Conservation (phyloP, 1,139 yeast species). For the Geotrichum citri-aurantii region DNA sequence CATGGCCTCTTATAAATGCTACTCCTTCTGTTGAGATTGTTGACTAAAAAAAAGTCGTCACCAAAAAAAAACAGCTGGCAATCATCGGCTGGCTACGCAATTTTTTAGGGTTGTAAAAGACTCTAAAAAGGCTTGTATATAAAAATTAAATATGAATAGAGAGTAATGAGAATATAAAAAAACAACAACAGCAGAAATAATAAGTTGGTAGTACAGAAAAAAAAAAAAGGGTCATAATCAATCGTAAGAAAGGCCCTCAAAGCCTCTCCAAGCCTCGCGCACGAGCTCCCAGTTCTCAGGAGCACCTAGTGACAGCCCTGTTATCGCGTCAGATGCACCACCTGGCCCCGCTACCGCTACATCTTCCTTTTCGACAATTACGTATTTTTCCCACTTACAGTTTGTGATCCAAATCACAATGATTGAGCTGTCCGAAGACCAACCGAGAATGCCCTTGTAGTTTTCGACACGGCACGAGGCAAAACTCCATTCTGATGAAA, state of each 20-base stretch:
- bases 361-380: constrained; percentile 48
- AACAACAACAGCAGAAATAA: background rate
- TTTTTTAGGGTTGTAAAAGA: too few species aligned
- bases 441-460: constrained; percentile 60
- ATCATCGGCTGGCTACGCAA: too few species aligned
- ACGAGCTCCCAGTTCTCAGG: constrained; percentile 50
- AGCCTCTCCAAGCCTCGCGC: constrained; percentile 73
- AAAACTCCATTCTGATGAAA: constrained; percentile 85
- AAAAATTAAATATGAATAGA: background rate
- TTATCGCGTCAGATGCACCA: background rate
- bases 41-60: constrained; percentile 31
- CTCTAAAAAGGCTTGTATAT: background rate
- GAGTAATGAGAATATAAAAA: background rate
- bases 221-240: background rate
- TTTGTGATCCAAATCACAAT: constrained; percentile 62
- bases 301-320: background rate
- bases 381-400: constrained; percentile 82
- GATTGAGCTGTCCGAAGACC: constrained; percentile 66
- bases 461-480: constrained; percentile 61
- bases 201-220: background rate
- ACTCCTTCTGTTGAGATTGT: constrained; percentile 39
- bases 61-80: too few species aligned
- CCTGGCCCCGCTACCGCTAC: constrained; percentile 8
- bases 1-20: constrained; percentile 36
- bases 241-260: constrained; percentile 35